These are phyloP conservation scores for Apiotrichum akiyoshidainum DNA, from an alignment of 1,284 basidiomycete species.

Conservation along the genomic window DNA sequence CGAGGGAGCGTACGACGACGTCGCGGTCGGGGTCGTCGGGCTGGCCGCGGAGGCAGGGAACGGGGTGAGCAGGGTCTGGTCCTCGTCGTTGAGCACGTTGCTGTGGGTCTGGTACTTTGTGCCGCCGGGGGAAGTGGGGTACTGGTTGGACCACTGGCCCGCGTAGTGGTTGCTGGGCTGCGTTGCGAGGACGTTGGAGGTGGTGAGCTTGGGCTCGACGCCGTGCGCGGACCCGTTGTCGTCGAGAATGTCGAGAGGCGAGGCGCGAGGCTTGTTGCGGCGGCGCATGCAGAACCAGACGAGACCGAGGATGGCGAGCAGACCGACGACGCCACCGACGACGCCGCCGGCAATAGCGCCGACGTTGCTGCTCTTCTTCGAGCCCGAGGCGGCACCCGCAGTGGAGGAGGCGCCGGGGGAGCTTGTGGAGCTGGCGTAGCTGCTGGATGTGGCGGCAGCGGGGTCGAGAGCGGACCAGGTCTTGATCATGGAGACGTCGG, in stretches of 20 bases:
- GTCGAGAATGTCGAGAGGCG: neutral
- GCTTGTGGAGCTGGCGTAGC: neutral
- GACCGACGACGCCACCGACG: neutral
- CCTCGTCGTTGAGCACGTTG: neutral
- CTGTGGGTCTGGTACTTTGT: neutral
- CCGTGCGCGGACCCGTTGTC: neutral
- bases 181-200: too few species aligned
- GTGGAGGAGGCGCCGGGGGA: too few species aligned
- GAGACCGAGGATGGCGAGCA: neutral
- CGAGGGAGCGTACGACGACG: too few species aligned
- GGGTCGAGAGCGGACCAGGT: neutral
- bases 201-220: neutral
- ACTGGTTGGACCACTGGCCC: too few species aligned
- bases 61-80: neutral
- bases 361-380: neutral
- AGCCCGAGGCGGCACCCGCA: too few species aligned
- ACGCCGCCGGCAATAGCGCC: neutral
- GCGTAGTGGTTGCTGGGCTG: too few species aligned
- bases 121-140: too few species aligned
- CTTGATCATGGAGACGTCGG: constrained; percentile 2
- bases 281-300: neutral
- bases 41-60: neutral
- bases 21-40: neutral
- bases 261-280: neutral
- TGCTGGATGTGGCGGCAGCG: neutral